These are phyloP conservation scores for Pugionium cornutum DNA, from an alignment of 345 rosid genomes.

Conservation along the genomic window DNA sequence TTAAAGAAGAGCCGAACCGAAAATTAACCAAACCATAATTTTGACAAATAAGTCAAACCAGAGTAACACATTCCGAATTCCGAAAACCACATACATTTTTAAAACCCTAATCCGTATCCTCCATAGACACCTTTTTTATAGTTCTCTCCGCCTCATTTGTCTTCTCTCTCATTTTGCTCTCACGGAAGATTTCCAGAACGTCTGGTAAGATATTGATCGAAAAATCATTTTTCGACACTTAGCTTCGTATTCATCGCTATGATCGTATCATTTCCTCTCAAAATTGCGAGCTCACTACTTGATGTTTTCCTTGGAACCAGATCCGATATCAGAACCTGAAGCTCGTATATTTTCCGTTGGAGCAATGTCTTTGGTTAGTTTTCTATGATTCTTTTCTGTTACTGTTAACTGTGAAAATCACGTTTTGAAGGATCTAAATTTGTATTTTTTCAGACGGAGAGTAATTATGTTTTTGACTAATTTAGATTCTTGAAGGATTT, in stretches of 20 bases:
- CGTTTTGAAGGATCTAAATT: constrained; percentile 4
- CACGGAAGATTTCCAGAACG: constrained; percentile 14
- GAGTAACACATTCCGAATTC: not conserved
- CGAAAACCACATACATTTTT: not conserved
- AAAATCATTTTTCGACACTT: not conserved
- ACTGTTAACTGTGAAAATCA: not conserved
- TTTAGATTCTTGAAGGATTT: not conserved
- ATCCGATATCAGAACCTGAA: constrained; percentile 50
- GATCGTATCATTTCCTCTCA: not conserved
- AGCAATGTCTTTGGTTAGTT: constrained; percentile 79
- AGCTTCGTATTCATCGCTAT: not conserved
- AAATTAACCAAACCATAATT: not conserved
- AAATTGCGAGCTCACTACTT: not conserved
- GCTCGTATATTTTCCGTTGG: constrained; percentile 30
- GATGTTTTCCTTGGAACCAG: constrained; percentile 42
- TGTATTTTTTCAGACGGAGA: not conserved
- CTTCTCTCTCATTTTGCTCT: constrained; percentile 34
- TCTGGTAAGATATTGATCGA: constrained; percentile 34
- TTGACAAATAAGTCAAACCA: constrained; percentile 12
- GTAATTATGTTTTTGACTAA: not conserved
- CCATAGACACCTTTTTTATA: constrained; percentile 13
- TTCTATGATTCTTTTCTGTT: not conserved
- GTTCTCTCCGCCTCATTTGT: constrained; percentile 25
- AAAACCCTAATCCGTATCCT: constrained; percentile 35
- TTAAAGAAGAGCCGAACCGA: too few species aligned